Base-by-base conservation (phyloP, 768 basidiomycete species). In the Galerina marginata region DNA sequence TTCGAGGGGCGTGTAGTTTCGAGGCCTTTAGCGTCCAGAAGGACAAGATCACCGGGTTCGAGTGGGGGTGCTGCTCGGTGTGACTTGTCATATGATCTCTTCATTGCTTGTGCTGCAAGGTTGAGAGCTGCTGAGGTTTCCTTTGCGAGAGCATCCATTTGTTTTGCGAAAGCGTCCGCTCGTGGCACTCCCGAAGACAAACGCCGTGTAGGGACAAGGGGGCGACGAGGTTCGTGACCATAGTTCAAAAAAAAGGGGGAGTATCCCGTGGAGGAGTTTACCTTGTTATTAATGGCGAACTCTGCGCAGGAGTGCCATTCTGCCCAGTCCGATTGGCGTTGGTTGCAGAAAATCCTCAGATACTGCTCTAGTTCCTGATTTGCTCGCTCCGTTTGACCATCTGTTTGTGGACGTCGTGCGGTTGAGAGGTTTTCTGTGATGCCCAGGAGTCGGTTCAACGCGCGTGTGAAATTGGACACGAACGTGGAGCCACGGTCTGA, bases 361-460 rank as follows among this genome's bases (percentile, higher is more conserved):
- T 71, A 75, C 45, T 72, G 63, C 51, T 74, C 70, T 1, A 76
- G 16, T 47, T 68, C 66, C 45, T 73, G 74, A 49, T 73, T 74
- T 9, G 63, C 59, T 6, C 60, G 57, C 56, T 77, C 67, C 2
- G 76, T 78, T 33, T 70, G 67, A 14, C 71, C 65, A 47, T 70
- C 63, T 4, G 61, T 65, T 48, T 69, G 66, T 6, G 81, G 82
- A 53, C 81, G 81, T 49, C 75, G 82, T 1, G 79, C 80, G 0
- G 81, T 82, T 6, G 72, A 74, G 0, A 74, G 62, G 36, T 71
- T 72, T 1, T 53, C 50, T 14, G 74, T 49, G 44, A 82, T 77
- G 0, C 74, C 71, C 0, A 81, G 71, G 0, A 68, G 49, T 26
- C 48, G 26, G 20, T 69, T 68, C 0, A 82, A 55, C 0, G 70